Conservation (phyloP, 2,329 filamentous ascomycete species). For the Aureobasidium mangrovei region DNA sequence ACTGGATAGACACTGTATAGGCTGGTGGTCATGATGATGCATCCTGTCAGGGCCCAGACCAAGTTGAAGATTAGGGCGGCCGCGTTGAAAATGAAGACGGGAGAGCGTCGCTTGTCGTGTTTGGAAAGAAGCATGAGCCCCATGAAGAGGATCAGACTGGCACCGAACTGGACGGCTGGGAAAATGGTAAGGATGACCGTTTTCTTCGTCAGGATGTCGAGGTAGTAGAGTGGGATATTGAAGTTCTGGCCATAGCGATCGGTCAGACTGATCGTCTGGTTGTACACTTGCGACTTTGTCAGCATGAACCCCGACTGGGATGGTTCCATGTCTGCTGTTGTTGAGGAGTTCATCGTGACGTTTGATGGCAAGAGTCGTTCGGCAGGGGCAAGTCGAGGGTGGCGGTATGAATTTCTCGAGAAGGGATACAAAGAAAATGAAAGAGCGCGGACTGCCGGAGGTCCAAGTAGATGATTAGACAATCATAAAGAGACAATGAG, state of each 20-base stretch:
- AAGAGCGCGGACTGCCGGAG: neutral
- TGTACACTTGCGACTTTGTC: neutral
- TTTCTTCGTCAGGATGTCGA: constrained; percentile 39
- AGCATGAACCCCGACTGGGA: neutral
- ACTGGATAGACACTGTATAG: constrained; percentile 54
- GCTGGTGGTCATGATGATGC: constrained; percentile 51
- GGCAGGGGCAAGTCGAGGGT: neutral
- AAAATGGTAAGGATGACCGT: constrained; percentile 47
- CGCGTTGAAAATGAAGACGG: constrained; percentile 58
- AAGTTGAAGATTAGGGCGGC: constrained; percentile 52
- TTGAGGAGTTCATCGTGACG: neutral
- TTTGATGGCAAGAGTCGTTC: neutral
- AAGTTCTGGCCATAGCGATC: constrained; percentile 36
- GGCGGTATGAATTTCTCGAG: neutral
- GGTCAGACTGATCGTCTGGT: constrained; percentile 41
- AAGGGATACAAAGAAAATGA: neutral
- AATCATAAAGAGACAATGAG: neutral
- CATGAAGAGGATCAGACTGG: constrained; percentile 55
- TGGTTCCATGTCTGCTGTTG: neutral
- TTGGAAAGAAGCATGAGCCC: constrained; percentile 61
- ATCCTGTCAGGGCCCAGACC: constrained; percentile 49
- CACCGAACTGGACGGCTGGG: constrained; percentile 58
- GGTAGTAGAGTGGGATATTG: constrained; percentile 35
- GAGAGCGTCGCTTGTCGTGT: constrained; percentile 52
- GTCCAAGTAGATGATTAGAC: neutral